Percentiles rank a stretch among this genome's conserved stretches.
These are phyloP conservation scores for Salix viminalis DNA, from an alignment of 345 rosid genomes.

Conservation along the genomic window DNA sequence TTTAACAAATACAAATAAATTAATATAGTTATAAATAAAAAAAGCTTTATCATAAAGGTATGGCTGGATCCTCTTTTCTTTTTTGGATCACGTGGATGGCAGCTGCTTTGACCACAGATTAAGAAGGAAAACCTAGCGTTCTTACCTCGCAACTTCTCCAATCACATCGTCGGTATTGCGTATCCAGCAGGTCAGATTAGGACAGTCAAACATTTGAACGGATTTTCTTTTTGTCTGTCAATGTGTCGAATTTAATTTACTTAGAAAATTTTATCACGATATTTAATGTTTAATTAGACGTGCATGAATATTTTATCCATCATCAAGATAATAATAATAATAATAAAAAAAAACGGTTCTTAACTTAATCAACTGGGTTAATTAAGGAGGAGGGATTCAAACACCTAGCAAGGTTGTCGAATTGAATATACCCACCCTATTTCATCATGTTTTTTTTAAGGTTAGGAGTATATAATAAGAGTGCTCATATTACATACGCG, in stretches of 20 bases:
- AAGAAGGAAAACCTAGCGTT: background rate
- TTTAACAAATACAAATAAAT: no score
- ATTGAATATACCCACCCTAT: no score
- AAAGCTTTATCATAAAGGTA: no score
- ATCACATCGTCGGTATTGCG: background rate
- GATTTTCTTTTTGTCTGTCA: background rate
- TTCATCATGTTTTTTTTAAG: no score
- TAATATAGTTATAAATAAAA: no score
- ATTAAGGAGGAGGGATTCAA: no score
- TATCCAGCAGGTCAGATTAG: background rate
- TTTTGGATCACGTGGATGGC: background rate
- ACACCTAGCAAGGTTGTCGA: no score
- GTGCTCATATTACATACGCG: background rate
- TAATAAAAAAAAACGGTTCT: no score
- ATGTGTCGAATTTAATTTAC: background rate
- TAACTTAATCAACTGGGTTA: no score
- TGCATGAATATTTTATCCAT: no score
- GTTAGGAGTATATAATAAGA: background rate
- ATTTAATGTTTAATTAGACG: background rate
- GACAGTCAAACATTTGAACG: background rate
- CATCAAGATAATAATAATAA: no score
- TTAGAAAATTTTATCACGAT: background rate
- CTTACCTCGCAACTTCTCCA: conserved; percentile 3
- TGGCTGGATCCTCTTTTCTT: background rate
- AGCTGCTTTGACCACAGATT: background rate